Percentiles rank a stretch among this genome's conserved stretches.
These are phyloP conservation scores for Xylaria bambusicola DNA, from an alignment of 495 filamentous ascomycete species.

Conservation along the genomic window DNA sequence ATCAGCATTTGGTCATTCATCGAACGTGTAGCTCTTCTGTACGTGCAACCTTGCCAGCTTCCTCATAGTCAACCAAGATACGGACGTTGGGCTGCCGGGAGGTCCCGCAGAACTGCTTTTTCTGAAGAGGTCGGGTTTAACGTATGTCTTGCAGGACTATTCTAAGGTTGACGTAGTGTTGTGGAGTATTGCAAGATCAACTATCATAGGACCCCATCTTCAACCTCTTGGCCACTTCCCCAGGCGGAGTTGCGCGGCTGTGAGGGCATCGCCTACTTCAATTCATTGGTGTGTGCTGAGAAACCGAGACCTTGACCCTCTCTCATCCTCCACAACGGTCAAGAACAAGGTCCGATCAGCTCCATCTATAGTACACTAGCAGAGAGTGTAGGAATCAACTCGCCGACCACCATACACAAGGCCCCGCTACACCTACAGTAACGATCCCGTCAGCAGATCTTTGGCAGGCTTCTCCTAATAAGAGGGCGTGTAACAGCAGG, in stretches of 20 bases:
- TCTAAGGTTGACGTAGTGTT: background rate
- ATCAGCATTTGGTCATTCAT: slow-evolving; percentile 7
- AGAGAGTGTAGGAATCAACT: slow-evolving; percentile 24
- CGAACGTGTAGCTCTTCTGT: background rate
- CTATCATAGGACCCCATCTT: slow-evolving; percentile 5
- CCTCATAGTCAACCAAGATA: slow-evolving; percentile 10
- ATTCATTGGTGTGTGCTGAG: background rate
- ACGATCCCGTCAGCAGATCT: slow-evolving; percentile 40
- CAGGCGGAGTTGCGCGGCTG: background rate
- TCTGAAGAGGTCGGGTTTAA: background rate
- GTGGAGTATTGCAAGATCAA: slow-evolving; percentile 4
- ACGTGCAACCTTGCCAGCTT: slow-evolving; percentile 4
- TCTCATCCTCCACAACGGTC: background rate
- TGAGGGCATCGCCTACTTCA: slow-evolving; percentile 1
- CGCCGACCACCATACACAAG: slow-evolving; percentile 28
- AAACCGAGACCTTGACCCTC: background rate
- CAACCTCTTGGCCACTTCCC: background rate
- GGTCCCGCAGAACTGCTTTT: slow-evolving; percentile 10
- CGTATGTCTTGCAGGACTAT: slow-evolving; percentile 6
- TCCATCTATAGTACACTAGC: slow-evolving; percentile 5
- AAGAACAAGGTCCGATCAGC: background rate
- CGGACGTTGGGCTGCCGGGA: slow-evolving; percentile 4
- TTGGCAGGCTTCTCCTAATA: slow-evolving; percentile 32
- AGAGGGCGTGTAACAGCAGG: slow-evolving; percentile 28
- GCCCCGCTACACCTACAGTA: slow-evolving; percentile 32